Evolutionary conservation across 2,329 filamentous ascomycete species (phyloP).

Genomic region (Neocatenulostroma microsporum): DNA sequence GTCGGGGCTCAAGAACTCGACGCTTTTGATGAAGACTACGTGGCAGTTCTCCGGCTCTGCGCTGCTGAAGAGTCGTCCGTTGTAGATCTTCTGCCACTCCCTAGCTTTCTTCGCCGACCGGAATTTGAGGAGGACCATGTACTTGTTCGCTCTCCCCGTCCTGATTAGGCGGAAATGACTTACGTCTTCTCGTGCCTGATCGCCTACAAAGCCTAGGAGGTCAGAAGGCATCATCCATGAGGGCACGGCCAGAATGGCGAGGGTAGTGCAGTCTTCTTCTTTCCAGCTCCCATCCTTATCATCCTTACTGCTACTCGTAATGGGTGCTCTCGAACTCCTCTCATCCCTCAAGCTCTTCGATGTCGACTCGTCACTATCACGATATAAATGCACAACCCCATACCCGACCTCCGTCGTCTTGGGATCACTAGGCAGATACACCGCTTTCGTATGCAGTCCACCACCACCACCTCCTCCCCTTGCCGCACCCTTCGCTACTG

Average conservation of each 20-base stretch:
- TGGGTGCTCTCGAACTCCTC: constrained; percentile 19
- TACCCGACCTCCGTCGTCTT: constrained; percentile 73
- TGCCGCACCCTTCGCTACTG: constrained; percentile 46
- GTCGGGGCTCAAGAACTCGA: constrained; percentile 66
- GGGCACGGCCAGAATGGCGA: constrained; percentile 91
- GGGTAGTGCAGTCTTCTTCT: constrained; percentile 67
- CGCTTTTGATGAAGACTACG: constrained; percentile 87
- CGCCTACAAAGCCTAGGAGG: constrained; percentile 83
- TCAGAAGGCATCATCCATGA: constrained; percentile 88
- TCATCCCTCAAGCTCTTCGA: constrained; percentile 50
- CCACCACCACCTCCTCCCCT: no score
- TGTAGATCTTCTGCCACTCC: constrained; percentile 77
- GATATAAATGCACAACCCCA: constrained; percentile 90
- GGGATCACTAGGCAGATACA: constrained; percentile 63
- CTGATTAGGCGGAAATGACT: constrained; percentile 92
- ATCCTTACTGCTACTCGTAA: no score
- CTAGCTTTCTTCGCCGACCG: constrained; percentile 64
- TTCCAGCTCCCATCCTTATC: constrained; percentile 13
- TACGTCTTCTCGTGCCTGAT: constrained; percentile 75
- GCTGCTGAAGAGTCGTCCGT: constrained; percentile 80
- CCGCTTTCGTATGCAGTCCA: constrained; percentile 74
- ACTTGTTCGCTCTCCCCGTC: constrained; percentile 80
- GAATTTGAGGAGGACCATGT: constrained; percentile 95
- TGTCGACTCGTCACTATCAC: constrained; percentile 69
- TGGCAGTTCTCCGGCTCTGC: constrained; percentile 81